These are phyloP conservation scores for Leptodermis oblonga DNA, from an alignment of 257 asterid species.

Conservation along the genomic window DNA sequence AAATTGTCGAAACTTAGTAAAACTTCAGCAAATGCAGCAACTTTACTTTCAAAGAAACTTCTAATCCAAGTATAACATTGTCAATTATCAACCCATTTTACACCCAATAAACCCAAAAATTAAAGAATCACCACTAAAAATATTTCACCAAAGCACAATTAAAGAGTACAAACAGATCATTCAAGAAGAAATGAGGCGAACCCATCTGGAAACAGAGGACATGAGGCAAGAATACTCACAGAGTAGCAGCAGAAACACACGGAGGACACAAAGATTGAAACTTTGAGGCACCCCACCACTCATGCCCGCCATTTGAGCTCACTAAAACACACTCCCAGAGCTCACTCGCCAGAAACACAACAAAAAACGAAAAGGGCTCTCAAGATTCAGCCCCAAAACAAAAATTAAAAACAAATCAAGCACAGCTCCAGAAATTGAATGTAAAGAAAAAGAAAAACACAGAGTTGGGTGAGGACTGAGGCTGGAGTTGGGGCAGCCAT, in stretches of 20 bases:
- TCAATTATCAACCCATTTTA: background rate
- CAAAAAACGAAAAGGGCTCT: background rate
- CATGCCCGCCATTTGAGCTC: slow-evolving; percentile 42
- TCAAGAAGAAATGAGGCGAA: slow-evolving; percentile 15
- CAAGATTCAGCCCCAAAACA: slow-evolving; percentile 5
- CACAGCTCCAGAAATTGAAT: slow-evolving; percentile 11
- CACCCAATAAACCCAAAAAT: background rate
- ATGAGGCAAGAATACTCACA: slow-evolving; percentile 41
- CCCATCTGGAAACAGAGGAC: slow-evolving; percentile 1
- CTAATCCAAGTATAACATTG: background rate
- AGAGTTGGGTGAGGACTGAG: slow-evolving; percentile 13
- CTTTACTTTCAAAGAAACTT: background rate
- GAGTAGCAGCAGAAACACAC: slow-evolving; percentile 34
- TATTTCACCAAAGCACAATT: slow-evolving; percentile 8
- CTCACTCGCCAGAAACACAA: slow-evolving; percentile 16
- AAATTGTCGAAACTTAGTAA: background rate
- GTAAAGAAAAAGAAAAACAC: slow-evolving; percentile 13
- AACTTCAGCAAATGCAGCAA: slow-evolving; percentile 1
- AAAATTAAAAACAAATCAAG: too few relatives aligned
- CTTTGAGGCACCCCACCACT: slow-evolving; percentile 34
- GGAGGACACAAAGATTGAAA: slow-evolving; percentile 29
- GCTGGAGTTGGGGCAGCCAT: slow-evolving; percentile 57
- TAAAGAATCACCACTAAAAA: background rate
- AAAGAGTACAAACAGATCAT: slow-evolving; percentile 19
- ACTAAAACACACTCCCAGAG: slow-evolving; percentile 11